Conservation (phyloP, 1,284 basidiomycete species). For the Sphagnurus paluster region DNA sequence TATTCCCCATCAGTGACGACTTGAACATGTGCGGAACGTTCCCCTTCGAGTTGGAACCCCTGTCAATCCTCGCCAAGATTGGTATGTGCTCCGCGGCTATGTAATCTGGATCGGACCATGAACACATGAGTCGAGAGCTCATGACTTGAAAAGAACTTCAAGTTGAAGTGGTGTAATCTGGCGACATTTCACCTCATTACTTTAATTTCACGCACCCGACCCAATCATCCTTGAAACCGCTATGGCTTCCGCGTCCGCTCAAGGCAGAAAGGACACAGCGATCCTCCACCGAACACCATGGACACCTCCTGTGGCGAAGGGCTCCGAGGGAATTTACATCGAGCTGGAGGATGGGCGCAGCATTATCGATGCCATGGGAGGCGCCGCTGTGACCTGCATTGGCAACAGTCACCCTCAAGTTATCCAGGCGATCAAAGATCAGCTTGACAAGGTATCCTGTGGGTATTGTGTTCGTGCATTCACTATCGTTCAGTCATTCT, state of each 20-base stretch:
- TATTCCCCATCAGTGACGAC: no score
- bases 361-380: conserved; percentile 77
- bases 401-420: conserved; percentile 76
- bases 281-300: conserved; percentile 67
- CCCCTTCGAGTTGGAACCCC: no score
- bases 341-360: conserved; percentile 64
- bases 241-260: no score
- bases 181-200: neutral
- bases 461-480: conserved; percentile 21
- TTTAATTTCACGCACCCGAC: no score
- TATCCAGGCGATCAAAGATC: conserved; percentile 71
- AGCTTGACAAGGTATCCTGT: conserved; percentile 77
- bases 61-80: no score
- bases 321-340: conserved; percentile 69
- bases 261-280: conserved; percentile 28
- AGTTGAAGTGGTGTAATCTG: conserved; percentile 4
- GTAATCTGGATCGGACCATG: neutral
- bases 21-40: no score
- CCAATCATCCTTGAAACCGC: no score
- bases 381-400: conserved; percentile 80
- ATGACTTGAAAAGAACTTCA: neutral
- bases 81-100: no score
- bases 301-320: conserved; percentile 65
- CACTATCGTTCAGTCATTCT: neutral
- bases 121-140: neutral